phyloP scores from a whole-genome alignment of 306 rosid species.

The Begonia peltatifolia region DNA sequence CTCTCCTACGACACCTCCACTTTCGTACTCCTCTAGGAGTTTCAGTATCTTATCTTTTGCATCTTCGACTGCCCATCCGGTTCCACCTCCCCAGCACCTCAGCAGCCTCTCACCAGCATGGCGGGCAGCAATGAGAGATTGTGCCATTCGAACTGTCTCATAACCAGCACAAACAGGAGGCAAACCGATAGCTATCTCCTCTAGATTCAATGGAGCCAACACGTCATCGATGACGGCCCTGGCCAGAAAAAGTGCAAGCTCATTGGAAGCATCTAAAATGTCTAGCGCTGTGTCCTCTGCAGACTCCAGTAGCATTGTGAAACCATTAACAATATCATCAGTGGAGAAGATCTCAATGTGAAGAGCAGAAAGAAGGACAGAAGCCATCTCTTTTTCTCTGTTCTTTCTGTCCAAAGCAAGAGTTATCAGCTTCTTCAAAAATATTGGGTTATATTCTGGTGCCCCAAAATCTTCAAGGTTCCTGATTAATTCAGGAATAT shows the following conservation, averaged over 20 bases:
- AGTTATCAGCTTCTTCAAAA: conserved; percentile 82
- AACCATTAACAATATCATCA: conserved; percentile 81
- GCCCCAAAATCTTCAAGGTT: conserved; percentile 81
- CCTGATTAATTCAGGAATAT: conserved; percentile 83
- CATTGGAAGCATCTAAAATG: conserved; percentile 92
- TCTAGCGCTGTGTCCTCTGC: conserved; percentile 93
- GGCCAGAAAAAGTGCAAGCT: conserved; percentile 83
- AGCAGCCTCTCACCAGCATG: conserved; percentile 95
- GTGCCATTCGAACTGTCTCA: conserved; percentile 78
- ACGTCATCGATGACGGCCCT: conserved; percentile 97
- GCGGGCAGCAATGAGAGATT: conserved; percentile 68
- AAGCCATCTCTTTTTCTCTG: conserved; percentile 98
- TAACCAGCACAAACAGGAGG: conserved; percentile 55
- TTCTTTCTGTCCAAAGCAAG: conserved; percentile 95
- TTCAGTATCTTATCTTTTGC: conserved; percentile 94
- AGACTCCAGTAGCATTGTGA: conserved; percentile 71
- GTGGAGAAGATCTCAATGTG: conserved; percentile 91
- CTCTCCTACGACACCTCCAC: conserved; percentile 74
- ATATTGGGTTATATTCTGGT: conserved; percentile 70
- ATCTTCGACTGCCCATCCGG: conserved; percentile 99
- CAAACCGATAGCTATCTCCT: conserved; percentile 62
- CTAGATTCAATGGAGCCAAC: conserved; percentile 78
- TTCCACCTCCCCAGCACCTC: conserved; percentile 99
- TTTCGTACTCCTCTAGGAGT: conserved; percentile 90
- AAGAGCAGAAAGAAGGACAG: conserved; percentile 88